phyloP scores from a whole-genome alignment of 495 filamentous ascomycete genomes.

The Penicillium dipodomyicola region DNA sequence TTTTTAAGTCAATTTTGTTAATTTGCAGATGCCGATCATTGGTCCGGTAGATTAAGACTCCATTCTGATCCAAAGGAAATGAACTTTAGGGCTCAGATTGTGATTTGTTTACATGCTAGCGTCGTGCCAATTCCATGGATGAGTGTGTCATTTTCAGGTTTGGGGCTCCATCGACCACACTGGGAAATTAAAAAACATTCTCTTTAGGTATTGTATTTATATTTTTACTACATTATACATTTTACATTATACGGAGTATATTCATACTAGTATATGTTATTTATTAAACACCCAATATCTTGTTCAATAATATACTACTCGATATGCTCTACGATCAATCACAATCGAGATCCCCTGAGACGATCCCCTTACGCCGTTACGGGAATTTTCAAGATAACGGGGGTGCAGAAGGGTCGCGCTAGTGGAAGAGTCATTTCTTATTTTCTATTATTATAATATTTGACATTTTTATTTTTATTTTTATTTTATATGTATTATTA shows the following conservation, averaged over 20 bases:
- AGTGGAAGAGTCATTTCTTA: constrained; percentile 30
- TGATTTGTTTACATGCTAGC: constrained; percentile 6
- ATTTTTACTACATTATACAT: too few species aligned
- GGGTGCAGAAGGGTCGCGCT: constrained; percentile 33
- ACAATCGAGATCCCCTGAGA: constrained; percentile 5
- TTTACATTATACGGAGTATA: not conserved
- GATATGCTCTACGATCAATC: constrained; percentile 1
- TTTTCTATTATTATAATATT: constrained; percentile 15
- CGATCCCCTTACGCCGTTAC: constrained; percentile 31
- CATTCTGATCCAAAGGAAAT: constrained; percentile 10
- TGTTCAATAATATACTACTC: not conserved
- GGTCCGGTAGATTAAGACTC: constrained; percentile 5
- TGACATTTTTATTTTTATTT: not conserved
- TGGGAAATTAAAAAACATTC: constrained; percentile 9
- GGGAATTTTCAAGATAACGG: constrained; percentile 32
- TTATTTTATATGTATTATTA: too few species aligned
- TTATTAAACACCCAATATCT: not conserved
- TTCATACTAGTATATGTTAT: constrained; percentile 1
- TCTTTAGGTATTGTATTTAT: not conserved
- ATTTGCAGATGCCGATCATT: constrained; percentile 10
- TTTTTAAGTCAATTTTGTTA: not conserved
- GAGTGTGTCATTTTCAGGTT: not conserved
- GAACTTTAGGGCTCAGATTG: not conserved
- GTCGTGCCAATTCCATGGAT: constrained; percentile 6
- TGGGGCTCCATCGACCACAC: not conserved